A percentile compares a stretch with the other conserved stretches of the same genome.
These are phyloP conservation scores for Mollisiaceae sp. DNA, from an alignment of 2,329 filamentous ascomycete genomes.

Conservation along the genomic window DNA sequence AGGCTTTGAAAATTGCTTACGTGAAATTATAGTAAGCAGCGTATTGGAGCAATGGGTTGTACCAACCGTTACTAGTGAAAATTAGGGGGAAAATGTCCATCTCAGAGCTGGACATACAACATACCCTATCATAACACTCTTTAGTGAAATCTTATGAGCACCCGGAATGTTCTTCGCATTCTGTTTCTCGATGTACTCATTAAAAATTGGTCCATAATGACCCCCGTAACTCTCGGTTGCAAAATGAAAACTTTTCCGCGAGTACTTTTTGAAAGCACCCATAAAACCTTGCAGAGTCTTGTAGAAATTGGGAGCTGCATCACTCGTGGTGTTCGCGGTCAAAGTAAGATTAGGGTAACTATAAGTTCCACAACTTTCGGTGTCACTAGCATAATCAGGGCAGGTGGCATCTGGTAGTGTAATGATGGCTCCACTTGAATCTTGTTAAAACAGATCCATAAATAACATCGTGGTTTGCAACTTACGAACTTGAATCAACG, in stretches of 20 bases:
- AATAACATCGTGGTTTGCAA: neutral
- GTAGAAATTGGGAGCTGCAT: slow-evolving; percentile 64
- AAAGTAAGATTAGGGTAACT: slow-evolving; percentile 55
- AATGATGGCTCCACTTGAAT: slow-evolving; percentile 43
- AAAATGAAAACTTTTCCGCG: slow-evolving; percentile 57
- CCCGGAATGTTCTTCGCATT: slow-evolving; percentile 59
- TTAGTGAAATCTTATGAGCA: slow-evolving; percentile 52
- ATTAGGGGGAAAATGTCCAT: neutral
- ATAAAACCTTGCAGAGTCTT: slow-evolving; percentile 66
- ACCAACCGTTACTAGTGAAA: slow-evolving; percentile 56
- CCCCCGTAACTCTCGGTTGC: slow-evolving; percentile 63
- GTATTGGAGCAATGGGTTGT: slow-evolving; percentile 60
- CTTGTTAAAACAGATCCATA: slow-evolving; percentile 16
- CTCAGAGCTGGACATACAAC: neutral
- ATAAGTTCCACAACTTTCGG: slow-evolving; percentile 58
- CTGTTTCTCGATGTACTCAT: slow-evolving; percentile 61
- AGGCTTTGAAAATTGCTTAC: slow-evolving; percentile 14
- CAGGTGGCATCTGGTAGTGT: slow-evolving; percentile 52
- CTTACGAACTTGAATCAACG: slow-evolving; percentile 23
- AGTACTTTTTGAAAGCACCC: slow-evolving; percentile 61
- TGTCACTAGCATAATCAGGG: slow-evolving; percentile 52
- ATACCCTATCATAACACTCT: slow-evolving; percentile 56
- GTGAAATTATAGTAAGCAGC: slow-evolving; percentile 63
- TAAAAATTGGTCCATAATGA: slow-evolving; percentile 64
- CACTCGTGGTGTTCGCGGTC: slow-evolving; percentile 57